Evolutionary conservation across 305 asterid species (phyloP).

Genomic region (Solanum hybrid): DNA sequence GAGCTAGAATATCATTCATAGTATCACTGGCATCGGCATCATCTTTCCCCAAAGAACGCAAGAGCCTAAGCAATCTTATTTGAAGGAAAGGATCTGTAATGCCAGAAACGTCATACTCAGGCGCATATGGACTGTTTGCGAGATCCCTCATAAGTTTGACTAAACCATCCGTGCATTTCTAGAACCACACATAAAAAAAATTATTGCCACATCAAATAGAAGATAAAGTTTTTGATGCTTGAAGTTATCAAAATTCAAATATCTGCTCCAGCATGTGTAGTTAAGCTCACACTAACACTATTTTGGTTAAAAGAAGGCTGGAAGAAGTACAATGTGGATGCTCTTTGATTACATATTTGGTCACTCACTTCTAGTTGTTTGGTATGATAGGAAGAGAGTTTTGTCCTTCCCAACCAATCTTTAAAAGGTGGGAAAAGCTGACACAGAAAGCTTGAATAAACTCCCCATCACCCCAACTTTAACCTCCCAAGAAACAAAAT

Average conservation of each 20-base stretch:
- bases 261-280: neutral
- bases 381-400: neutral
- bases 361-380: neutral
- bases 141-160: constrained; percentile 91
- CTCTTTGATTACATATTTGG: neutral
- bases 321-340: neutral
- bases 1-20: constrained; percentile 97
- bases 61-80: constrained; percentile 70
- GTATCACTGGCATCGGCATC: constrained; percentile 93
- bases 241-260: neutral
- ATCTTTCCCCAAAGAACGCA: constrained; percentile 78
- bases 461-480: neutral
- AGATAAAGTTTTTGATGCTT: neutral
- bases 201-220: neutral
- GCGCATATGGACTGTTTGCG: constrained; percentile 86
- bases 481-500: neutral
- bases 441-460: neutral
- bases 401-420: neutral
- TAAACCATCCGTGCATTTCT: constrained; percentile 94
- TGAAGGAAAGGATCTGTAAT: constrained; percentile 93
- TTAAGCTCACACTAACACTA: neutral
- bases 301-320: neutral
- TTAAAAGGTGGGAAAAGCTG: neutral
- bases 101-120: constrained; percentile 93
- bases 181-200: constrained; percentile 19